Evolutionary conservation across 75 land plant species (phyloP), one percentile per base, ranked within the genome.

Genomic region (Azolla pinnata): DNA sequence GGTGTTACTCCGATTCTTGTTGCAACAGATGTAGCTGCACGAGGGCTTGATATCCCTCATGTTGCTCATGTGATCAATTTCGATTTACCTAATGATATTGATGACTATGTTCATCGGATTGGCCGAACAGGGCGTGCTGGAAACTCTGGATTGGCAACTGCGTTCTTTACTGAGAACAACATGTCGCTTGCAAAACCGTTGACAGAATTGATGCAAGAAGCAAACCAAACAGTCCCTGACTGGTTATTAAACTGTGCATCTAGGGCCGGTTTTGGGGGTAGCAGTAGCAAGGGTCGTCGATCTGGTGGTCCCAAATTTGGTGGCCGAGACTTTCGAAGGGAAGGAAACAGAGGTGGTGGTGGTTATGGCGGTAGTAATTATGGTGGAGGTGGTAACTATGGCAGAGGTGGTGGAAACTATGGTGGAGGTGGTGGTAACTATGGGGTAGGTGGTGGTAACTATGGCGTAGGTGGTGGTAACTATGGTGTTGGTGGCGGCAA

Each of bases 61-160:
- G 85, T 82, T 31, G 72, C 79, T 1, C 85, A 82, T 66, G 85
- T 82, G 25, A 62, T 82, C 10, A 82, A 82, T 44, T 82, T 78
- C 62, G 85, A 82, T 34, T 44, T 82, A n/a, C 82, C 85, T 7
- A 75, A 71, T 31, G 85, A 75, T 49, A 82, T 82, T 59, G 85
- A 79, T 49, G 82, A 79, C 69, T 82, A 82, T 57, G 85, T 82
- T 33, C 85, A 82, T 61, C 74, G 85, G 25, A 82, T 82, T 54
- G 85, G 85, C 5, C 75, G 85, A 12, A 82, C 85, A 3, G 85
- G 85, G 25, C 77, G 85, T 21, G 85, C 85, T 29, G 85, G 85
- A 17, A 82, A 82, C 51, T 54, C 67, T 5, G 85, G 85, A 4
- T 40, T 82, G 44, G 85, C 85, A 4, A 82, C 85, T 16, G 85